Evolutionary conservation across 2,329 filamentous ascomycete genomes (phyloP).

Genomic region (Alternaria angustiovoidea): DNA sequence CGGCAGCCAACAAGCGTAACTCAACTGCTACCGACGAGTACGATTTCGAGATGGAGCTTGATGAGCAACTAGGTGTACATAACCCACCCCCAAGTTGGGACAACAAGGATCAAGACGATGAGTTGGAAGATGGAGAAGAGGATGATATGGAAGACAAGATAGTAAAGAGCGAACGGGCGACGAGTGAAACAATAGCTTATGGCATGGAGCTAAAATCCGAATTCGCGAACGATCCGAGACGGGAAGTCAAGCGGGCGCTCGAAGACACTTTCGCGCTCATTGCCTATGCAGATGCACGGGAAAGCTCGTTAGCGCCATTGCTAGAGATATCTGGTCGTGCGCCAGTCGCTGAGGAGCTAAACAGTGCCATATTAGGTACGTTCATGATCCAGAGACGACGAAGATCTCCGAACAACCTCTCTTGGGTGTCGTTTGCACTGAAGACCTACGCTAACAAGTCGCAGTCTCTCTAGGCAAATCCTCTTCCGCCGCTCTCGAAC

Average conservation of each 20-base stretch:
- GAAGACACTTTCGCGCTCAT: slow-evolving; percentile 87
- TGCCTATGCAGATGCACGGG: slow-evolving; percentile 82
- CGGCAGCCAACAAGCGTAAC: slow-evolving; percentile 40
- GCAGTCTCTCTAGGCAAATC: slow-evolving; percentile 90
- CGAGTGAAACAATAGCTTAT: slow-evolving; percentile 77
- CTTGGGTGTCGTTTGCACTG: neutral
- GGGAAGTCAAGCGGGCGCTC: slow-evolving; percentile 75
- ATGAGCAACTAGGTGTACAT: slow-evolving; percentile 58
- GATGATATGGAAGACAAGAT: slow-evolving; percentile 41
- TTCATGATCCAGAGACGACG: neutral
- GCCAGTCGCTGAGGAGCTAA: slow-evolving; percentile 89
- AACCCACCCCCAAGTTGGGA: slow-evolving; percentile 39
- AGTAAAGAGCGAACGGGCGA: slow-evolving; percentile 56
- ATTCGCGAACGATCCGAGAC: slow-evolving; percentile 74
- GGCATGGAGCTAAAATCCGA: slow-evolving; percentile 80
- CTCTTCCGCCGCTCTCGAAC: slow-evolving; percentile 83
- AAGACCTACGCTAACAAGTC: neutral
- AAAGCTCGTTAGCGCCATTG: slow-evolving; percentile 78
- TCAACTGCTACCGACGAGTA: slow-evolving; percentile 56
- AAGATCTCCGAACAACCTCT: neutral
- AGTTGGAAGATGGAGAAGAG: slow-evolving; percentile 49
- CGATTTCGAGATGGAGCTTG: slow-evolving; percentile 66
- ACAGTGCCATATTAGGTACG: slow-evolving; percentile 86
- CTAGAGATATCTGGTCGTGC: slow-evolving; percentile 78
- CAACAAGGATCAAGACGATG: slow-evolving; percentile 44